These are phyloP conservation scores for Arxiozyma telluris DNA, from an alignment of 1,139 yeast genomes.

Conservation along the genomic window DNA sequence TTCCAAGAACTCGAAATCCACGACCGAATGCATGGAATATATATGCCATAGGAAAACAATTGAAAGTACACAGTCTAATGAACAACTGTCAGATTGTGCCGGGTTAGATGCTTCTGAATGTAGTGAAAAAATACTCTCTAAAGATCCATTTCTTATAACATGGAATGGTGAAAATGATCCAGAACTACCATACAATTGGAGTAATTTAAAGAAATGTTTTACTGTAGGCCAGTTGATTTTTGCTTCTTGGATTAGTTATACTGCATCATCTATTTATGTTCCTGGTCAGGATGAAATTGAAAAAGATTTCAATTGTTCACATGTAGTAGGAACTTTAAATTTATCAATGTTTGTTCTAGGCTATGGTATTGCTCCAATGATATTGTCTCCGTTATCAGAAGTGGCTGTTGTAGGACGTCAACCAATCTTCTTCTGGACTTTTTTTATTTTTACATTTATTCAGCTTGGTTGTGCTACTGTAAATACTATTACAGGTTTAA, in stretches of 20 bases:
- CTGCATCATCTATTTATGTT: conserved; percentile 54
- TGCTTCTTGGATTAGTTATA: conserved; percentile 46
- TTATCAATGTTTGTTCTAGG: conserved; percentile 36
- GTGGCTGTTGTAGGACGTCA: conserved; percentile 46
- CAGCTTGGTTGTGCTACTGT: conserved; percentile 54
- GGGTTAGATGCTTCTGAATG: background rate
- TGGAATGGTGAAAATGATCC: conserved; percentile 38
- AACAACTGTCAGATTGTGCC: too few relatives aligned
- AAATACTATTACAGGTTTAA: conserved; percentile 43
- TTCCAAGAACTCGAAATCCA: background rate
- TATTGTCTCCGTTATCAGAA: conserved; percentile 49
- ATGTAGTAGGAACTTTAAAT: conserved; percentile 15
- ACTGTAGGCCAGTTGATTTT: conserved; percentile 37
- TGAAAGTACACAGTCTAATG: too few relatives aligned
- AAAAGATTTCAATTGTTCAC: conserved; percentile 14
- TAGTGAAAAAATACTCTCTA: background rate
- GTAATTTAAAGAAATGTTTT: conserved; percentile 33
- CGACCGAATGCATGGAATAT: background rate
- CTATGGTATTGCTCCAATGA: conserved; percentile 48
- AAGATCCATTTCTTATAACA: conserved; percentile 42
- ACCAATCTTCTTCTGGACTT: conserved; percentile 41
- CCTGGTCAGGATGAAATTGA: conserved; percentile 36
- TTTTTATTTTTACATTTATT: conserved; percentile 48
- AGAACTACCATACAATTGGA: conserved; percentile 53
- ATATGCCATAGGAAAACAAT: background rate